These are phyloP conservation scores for Aegilops tauschii DNA, from an alignment of 176 grass and related monocot genomes.

Conservation along the genomic window DNA sequence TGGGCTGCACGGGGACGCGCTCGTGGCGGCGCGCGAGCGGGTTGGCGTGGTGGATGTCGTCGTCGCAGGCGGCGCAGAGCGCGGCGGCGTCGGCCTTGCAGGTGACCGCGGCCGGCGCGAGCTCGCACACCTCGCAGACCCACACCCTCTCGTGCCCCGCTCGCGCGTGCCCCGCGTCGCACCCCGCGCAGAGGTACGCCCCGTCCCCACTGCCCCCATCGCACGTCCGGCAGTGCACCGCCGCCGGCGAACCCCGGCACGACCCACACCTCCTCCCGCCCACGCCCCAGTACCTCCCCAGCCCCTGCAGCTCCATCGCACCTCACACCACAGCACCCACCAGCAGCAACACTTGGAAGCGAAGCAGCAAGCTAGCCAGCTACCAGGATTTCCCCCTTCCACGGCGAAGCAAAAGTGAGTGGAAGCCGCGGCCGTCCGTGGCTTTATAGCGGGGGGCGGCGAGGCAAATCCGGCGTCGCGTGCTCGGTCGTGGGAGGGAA, in stretches of 20 bases:
- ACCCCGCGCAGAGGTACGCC: slow-evolving; percentile 30
- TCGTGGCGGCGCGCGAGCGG: slow-evolving; percentile 82
- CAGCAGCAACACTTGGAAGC: background rate
- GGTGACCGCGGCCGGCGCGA: slow-evolving; percentile 64
- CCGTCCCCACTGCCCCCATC: background rate
- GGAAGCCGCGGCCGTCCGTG: background rate
- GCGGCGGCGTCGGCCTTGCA: slow-evolving; percentile 83
- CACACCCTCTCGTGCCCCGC: slow-evolving; percentile 53
- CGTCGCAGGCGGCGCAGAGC: slow-evolving; percentile 49
- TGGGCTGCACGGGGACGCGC: slow-evolving; percentile 56
- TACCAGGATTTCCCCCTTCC: background rate
- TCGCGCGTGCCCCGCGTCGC: slow-evolving; percentile 31
- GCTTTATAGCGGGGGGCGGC: slow-evolving; percentile 32
- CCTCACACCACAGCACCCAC: background rate
- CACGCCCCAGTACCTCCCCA: slow-evolving; percentile 37
- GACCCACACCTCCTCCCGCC: slow-evolving; percentile 31
- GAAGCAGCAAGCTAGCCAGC: background rate
- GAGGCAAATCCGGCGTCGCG: background rate
- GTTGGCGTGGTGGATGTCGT: slow-evolving; percentile 61
- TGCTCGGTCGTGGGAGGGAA: too few relatives aligned
- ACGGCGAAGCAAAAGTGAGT: background rate
- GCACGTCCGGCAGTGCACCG: slow-evolving; percentile 39
- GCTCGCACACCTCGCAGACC: slow-evolving; percentile 90
- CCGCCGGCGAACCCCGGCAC: slow-evolving; percentile 29
- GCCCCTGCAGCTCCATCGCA: background rate